A percentile compares a stretch with the other conserved stretches of the same genome.
These are phyloP conservation scores for Triglochin maritima DNA, from an alignment of 106 monocot species.

Conservation along the genomic window DNA sequence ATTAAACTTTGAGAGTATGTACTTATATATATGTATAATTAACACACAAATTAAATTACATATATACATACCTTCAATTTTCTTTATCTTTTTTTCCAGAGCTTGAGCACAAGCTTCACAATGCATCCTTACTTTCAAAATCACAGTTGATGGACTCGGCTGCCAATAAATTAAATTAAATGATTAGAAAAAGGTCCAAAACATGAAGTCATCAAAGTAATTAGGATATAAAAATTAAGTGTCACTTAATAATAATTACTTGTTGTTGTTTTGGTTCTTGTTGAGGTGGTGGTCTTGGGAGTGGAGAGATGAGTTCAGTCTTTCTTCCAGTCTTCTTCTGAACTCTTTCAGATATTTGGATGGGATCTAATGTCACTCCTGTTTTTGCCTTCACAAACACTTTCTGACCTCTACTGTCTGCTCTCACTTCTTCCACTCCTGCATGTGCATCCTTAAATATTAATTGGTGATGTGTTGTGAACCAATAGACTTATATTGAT, in stretches of 20 bases:
- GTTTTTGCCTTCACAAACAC: constrained; percentile 61
- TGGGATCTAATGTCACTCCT: constrained; percentile 9
- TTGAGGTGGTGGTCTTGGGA: constrained; percentile 41
- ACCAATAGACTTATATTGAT: no score
- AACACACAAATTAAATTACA: no score
- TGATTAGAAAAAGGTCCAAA: no score
- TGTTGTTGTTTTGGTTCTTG: constrained; percentile 19
- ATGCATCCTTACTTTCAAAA: constrained; percentile 64
- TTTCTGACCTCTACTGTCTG: constrained; percentile 37
- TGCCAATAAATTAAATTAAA: constrained; percentile 1
- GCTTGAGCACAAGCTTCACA: constrained; percentile 64
- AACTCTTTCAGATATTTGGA: constrained; percentile 40
- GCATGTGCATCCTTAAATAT: background rate
- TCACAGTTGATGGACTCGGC: constrained; percentile 48
- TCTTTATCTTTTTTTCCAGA: constrained; percentile 55
- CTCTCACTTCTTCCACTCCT: constrained; percentile 58
- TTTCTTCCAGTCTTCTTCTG: constrained; percentile 63
- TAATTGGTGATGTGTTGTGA: no score
- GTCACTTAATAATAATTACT: constrained; percentile 42
- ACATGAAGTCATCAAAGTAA: background rate
- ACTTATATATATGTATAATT: background rate
- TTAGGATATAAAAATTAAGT: background rate
- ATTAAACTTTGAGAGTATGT: background rate
- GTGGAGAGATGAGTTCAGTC: constrained; percentile 53
- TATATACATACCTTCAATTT: constrained; percentile 48